phyloP scores from a whole-genome alignment of 805 yeast species.

The Starmerella powellii region DNA sequence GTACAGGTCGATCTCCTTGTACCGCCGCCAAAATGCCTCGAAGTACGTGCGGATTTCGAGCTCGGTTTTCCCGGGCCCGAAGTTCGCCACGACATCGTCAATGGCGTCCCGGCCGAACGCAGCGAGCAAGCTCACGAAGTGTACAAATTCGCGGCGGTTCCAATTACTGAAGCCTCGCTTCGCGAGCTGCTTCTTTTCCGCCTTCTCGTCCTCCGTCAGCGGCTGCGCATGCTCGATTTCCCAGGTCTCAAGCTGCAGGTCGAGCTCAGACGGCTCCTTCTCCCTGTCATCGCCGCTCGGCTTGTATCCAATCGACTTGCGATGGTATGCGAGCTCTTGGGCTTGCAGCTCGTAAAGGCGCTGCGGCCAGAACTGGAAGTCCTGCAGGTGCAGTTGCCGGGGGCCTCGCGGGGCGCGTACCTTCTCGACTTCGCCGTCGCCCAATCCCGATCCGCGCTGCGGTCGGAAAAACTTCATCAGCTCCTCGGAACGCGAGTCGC shows the following conservation, averaged over 20 bases:
- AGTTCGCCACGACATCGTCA: slow-evolving; percentile 58
- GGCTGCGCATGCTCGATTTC: slow-evolving; percentile 70
- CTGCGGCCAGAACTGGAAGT: slow-evolving; percentile 84
- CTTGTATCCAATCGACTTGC: slow-evolving; percentile 51
- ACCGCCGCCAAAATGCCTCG: slow-evolving; percentile 67
- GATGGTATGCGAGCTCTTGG: slow-evolving; percentile 64
- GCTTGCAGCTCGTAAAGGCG: slow-evolving; percentile 65
- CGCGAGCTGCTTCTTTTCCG: slow-evolving; percentile 46
- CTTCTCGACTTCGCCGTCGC: slow-evolving; percentile 5
- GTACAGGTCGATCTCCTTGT: slow-evolving; percentile 72
- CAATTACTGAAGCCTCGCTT: slow-evolving; percentile 65
- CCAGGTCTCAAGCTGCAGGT: slow-evolving; percentile 44
- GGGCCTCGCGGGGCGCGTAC: slow-evolving; percentile 68
- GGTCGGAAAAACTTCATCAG: slow-evolving; percentile 18
- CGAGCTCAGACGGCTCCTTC: slow-evolving; percentile 35
- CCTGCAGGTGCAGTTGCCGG: slow-evolving; percentile 66
- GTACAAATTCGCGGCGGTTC: slow-evolving; percentile 79
- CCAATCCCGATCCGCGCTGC: slow-evolving; percentile 7
- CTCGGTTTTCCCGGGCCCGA: slow-evolving; percentile 58
- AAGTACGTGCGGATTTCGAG: slow-evolving; percentile 75
- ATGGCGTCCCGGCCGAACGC: slow-evolving; percentile 73
- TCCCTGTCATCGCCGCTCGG: slow-evolving; percentile 49
- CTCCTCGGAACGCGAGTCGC: slow-evolving; percentile 18
- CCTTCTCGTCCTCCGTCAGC: slow-evolving; percentile 67
- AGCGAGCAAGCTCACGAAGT: slow-evolving; percentile 59